phyloP scores from a whole-genome alignment of 371 early-diverging fungal genomes.

The Mucor mucedo region DNA sequence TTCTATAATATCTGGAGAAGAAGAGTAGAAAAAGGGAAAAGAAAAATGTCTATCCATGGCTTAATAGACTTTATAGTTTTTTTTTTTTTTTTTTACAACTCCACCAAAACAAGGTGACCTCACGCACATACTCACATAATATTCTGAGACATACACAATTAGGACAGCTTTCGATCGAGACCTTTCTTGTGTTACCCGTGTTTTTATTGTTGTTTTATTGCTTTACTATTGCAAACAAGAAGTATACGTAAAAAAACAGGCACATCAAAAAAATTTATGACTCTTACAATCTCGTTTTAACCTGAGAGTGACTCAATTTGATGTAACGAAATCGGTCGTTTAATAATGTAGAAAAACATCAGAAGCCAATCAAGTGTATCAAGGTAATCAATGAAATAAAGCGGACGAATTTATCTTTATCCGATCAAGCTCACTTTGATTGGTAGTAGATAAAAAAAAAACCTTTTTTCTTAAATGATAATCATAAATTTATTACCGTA shows the following conservation, averaged over 20 bases:
- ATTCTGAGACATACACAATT: too few species aligned
- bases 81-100: constrained; percentile 7
- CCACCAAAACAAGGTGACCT: constrained; percentile 3
- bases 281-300: constrained; percentile 8
- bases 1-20: constrained; percentile 1
- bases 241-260: background rate
- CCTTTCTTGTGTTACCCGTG: background rate
- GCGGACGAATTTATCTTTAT: constrained; percentile 8
- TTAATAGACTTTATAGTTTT: background rate
- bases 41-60: background rate
- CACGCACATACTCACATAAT: background rate
- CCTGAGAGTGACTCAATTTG: constrained; percentile 25
- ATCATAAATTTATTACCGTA: constrained; percentile 11
- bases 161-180: too few species aligned
- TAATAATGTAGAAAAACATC: constrained; percentile 3
- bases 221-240: background rate
- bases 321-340: constrained; percentile 15
- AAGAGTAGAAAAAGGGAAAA: constrained; percentile 7
- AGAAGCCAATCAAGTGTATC: constrained; percentile 8
- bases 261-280: constrained; percentile 5
- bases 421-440: constrained; percentile 6
- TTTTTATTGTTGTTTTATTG: background rate
- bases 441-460: constrained; percentile 13
- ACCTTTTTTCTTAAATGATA: constrained; percentile 3
- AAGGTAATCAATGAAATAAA: constrained; percentile 4